Evolutionary conservation across 805 yeast species (phyloP), one percentile per base, ranked within the genome.

Genomic region (Saccharomycopsis malanga): DNA sequence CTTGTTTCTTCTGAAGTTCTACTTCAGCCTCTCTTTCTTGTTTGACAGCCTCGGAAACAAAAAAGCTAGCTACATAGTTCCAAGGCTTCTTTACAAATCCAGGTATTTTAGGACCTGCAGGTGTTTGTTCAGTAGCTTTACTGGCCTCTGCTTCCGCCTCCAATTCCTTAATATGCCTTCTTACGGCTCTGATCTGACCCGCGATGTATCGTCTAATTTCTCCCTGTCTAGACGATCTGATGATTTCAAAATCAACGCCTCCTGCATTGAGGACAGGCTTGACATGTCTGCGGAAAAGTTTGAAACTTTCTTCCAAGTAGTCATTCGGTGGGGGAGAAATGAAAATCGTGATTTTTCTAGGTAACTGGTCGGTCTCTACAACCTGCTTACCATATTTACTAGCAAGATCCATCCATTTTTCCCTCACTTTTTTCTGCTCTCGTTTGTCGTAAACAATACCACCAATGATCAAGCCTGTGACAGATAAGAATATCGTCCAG

Each of bases 241-340:
- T 72, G 9, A 93, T 63, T 48, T 87, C 93, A 58, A 98, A 38
- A 38, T 67, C 57, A 44, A 77, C 77, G 3, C 73, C 71, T 1
- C 95, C 94, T 0, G 86, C 87, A n/a, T 70, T 66, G 24, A 93
- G 65, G 2, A 93, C 70, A 0, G 97, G 96, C 54, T 74, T 72
- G 12, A 84, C 79, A 41, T 75, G 64, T 7, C 66, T 56, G 42
- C 72, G 53, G 59, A 77, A 89, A 12, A 78, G 60, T 15, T 66
- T 60, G 5, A 67, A 59, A 1, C 96, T 96, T 42, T 71, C 71
- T 1, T 96, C 96, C 52, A 79, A 79, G 17, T 98, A 98, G 46
- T 96, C 89, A 55, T 79, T 78, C 5, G 96, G 97, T 6, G 98
- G 97, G n/a, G 98, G 98, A 0, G 96, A 95, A 48, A 89, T 74